These are phyloP conservation scores for Phytophthora pini DNA, from an alignment of 352 stramenopile genomes.

Conservation along the genomic window DNA sequence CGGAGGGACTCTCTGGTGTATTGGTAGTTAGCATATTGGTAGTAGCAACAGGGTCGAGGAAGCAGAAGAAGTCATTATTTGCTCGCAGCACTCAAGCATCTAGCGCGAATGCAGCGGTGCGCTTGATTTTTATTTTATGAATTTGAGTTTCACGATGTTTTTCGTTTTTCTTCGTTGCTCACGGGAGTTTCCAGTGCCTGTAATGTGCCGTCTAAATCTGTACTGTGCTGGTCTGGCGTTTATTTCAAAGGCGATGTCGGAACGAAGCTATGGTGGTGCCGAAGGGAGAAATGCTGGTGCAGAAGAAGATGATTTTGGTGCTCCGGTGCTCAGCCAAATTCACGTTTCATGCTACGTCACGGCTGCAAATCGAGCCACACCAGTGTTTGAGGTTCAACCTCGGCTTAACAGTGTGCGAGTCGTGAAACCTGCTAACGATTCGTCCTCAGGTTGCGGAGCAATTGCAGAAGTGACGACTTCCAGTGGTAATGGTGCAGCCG, in stretches of 20 bases:
- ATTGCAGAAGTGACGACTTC: not conserved
- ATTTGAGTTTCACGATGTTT: constrained; percentile 27
- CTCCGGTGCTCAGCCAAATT: constrained; percentile 42
- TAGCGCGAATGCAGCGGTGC: constrained; percentile 24
- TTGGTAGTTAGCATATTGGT: constrained; percentile 42
- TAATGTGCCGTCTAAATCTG: constrained; percentile 13
- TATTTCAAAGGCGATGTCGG: not conserved
- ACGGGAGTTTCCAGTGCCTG: not conserved
- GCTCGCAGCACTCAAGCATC: constrained; percentile 12
- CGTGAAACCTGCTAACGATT: constrained; percentile 33
- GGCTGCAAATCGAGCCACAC: constrained; percentile 67
- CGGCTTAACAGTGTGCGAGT: constrained; percentile 55
- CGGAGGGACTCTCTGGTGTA: constrained; percentile 36
- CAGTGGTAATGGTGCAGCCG: constrained; percentile 9
- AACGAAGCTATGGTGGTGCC: not conserved
- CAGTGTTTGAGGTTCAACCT: constrained; percentile 63
- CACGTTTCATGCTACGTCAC: constrained; percentile 79
- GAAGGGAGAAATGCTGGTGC: not conserved
- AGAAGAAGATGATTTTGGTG: constrained; percentile 4
- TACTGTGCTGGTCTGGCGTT: constrained; percentile 11
- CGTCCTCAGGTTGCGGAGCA: constrained; percentile 5
- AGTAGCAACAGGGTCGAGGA: constrained; percentile 27
- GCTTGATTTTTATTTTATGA: constrained; percentile 47
- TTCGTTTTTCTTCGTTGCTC: not conserved
- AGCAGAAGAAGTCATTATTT: constrained; percentile 40